These are phyloP conservation scores for Aspergillus sp. DNA, from an alignment of 2,329 filamentous ascomycete species.

Conservation along the genomic window DNA sequence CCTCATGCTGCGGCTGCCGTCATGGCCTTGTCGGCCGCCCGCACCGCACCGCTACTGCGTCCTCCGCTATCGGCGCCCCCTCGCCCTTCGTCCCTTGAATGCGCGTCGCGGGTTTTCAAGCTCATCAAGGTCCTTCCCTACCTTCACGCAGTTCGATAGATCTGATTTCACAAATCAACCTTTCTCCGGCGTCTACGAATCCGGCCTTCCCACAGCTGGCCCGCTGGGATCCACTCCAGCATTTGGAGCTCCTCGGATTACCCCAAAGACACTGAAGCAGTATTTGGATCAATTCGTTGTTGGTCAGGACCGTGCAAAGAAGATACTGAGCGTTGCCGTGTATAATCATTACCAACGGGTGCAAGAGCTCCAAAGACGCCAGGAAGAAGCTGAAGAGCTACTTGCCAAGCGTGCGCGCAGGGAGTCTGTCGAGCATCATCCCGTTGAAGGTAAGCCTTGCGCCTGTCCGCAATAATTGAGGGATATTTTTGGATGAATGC, in stretches of 20 bases:
- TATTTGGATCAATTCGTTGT: constrained; percentile 96
- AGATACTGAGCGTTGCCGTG: constrained; percentile 86
- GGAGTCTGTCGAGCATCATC: constrained; percentile 68
- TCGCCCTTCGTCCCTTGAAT: constrained; percentile 6
- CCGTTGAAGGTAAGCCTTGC: constrained; percentile 67
- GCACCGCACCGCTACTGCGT: constrained; percentile 20
- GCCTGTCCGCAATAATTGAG: too few species aligned
- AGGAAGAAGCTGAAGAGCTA: constrained; percentile 75
- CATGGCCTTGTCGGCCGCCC: constrained; percentile 25
- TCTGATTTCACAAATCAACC: constrained; percentile 64
- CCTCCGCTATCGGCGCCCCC: constrained; percentile 24
- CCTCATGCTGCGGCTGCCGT: constrained; percentile 34
- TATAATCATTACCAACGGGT: constrained; percentile 96
- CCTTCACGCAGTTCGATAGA: constrained; percentile 54
- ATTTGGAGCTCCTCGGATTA: constrained; percentile 59
- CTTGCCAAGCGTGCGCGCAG: constrained; percentile 69
- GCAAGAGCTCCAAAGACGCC: constrained; percentile 69
- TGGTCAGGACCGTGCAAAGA: constrained; percentile 88
- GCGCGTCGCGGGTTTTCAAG: constrained; percentile 24
- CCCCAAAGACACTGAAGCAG: constrained; percentile 72
- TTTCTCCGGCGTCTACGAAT: constrained; percentile 63
- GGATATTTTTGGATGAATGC: neutral
- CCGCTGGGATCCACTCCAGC: constrained; percentile 61
- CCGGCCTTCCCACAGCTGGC: constrained; percentile 60
- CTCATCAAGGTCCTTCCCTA: constrained; percentile 37